Conservation (phyloP, 768 basidiomycete species). For the Tulasnella calospora region DNA sequence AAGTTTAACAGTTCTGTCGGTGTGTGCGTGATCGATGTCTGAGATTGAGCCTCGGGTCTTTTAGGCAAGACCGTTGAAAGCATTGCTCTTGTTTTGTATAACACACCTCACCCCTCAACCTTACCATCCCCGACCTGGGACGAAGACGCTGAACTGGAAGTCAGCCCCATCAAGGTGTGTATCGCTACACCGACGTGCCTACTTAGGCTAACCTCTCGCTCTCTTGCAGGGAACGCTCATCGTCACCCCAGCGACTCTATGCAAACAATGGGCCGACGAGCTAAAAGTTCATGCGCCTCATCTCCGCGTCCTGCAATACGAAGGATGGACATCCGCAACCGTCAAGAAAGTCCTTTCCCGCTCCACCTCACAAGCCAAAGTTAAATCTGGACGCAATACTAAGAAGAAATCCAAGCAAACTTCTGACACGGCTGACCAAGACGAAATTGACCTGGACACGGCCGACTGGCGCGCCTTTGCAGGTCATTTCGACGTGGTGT, state of each 20-base stretch:
- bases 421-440: conserved; percentile 6
- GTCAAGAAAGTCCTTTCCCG: conserved; percentile 28
- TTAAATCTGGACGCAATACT: neutral
- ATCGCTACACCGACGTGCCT: neutral
- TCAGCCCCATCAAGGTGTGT: conserved; percentile 70
- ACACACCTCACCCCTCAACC: conserved; percentile 56
- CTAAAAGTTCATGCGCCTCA: conserved; percentile 65
- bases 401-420: conserved; percentile 22
- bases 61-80: conserved; percentile 82
- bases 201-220: neutral
- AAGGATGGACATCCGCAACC: conserved; percentile 57
- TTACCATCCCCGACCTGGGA: conserved; percentile 54
- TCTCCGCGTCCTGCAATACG: conserved; percentile 73
- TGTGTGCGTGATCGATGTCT: no score
- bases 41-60: conserved; percentile 29
- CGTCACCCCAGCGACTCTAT: conserved; percentile 73
- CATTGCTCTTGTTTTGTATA: conserved; percentile 71
- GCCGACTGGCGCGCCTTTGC: conserved; percentile 55
- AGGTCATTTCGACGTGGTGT: conserved; percentile 69
- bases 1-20: neutral
- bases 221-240: conserved; percentile 69
- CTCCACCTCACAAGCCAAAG: neutral
- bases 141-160: conserved; percentile 49
- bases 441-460: conserved; percentile 12
- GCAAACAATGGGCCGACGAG: conserved; percentile 83